Conservation (phyloP, 2,329 filamentous ascomycete species). For the Aciculosporium take region DNA sequence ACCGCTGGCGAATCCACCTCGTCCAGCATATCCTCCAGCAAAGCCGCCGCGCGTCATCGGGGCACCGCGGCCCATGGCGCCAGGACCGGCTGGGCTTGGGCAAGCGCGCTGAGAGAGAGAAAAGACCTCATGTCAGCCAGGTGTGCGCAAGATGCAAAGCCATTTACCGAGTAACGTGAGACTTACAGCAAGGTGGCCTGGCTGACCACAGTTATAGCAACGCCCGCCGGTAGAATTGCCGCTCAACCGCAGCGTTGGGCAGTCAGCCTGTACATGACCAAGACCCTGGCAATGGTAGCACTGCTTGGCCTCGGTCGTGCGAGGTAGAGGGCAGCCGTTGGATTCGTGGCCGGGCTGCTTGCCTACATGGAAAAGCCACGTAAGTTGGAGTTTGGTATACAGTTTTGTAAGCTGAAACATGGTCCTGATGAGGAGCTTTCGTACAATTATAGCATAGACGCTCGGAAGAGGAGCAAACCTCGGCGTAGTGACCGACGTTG, state of each 20-base stretch:
- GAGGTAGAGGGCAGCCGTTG: conserved; percentile 89
- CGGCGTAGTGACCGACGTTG: conserved; percentile 66
- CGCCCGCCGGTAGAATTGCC: conserved; percentile 69
- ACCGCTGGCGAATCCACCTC: conserved; percentile 61
- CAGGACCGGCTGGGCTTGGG: conserved; percentile 54
- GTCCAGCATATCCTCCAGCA: conserved; percentile 43
- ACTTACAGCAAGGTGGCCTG: conserved; percentile 77
- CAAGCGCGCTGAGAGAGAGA: conserved; percentile 52
- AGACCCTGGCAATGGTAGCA: conserved; percentile 99
- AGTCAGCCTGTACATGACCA: conserved; percentile 96
- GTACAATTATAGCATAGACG: conserved; percentile 99
- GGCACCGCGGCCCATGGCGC: conserved; percentile 48
- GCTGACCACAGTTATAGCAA: conserved; percentile 93
- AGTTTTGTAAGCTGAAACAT: background rate
- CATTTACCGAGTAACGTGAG: background rate
- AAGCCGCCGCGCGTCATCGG: conserved; percentile 59
- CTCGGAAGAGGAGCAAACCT: conserved; percentile 96
- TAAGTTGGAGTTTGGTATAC: background rate
- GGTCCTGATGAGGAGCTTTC: conserved; percentile 16
- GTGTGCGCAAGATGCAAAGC: background rate
- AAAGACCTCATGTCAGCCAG: conserved; percentile 8
- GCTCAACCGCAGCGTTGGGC: conserved; percentile 86
- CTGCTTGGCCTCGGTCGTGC: conserved; percentile 97
- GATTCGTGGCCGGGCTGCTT: conserved; percentile 94
- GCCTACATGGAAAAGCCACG: conserved; percentile 28